phyloP scores from a whole-genome alignment of 805 yeast genomes.

The Yamadazyma nakazawae region DNA sequence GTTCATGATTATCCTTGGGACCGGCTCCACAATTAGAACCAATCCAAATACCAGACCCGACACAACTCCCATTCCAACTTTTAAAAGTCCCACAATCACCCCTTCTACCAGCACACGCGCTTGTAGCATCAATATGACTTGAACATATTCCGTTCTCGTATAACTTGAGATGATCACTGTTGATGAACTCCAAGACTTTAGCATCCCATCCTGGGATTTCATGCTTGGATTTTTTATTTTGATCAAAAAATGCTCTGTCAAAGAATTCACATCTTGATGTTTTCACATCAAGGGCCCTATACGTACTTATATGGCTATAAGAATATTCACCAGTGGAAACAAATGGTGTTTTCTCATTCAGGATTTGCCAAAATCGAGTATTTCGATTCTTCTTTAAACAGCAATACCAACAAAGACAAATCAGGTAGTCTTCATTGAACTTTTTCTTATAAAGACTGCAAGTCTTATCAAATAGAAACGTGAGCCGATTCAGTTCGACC shows the following conservation, averaged over 20 bases:
- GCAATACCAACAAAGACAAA: slow-evolving; percentile 17
- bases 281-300: not conserved
- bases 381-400: not conserved
- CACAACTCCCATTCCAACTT: not conserved
- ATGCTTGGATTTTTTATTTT: not conserved
- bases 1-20: not conserved
- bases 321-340: not conserved
- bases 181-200: not conserved
- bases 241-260: not conserved
- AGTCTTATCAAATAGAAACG: slow-evolving; percentile 16
- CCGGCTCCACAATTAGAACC: not conserved
- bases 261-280: not conserved
- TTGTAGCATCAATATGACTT: not conserved
- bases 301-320: not conserved
- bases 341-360: not conserved
- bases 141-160: not conserved
- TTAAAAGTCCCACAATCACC: not conserved
- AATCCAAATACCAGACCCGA: not conserved
- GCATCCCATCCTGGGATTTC: not conserved
- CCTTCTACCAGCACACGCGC: not conserved
- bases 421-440: slow-evolving; percentile 15
- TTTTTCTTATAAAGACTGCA: slow-evolving; percentile 13
- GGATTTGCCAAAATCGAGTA: not conserved
- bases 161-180: not conserved
- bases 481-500: slow-evolving; percentile 19